Percentiles rank a stretch among this genome's conserved stretches.
Evolutionary conservation across 352 stramenopile genomes (phyloP).

Genomic region (Phytophthora cajani): DNA sequence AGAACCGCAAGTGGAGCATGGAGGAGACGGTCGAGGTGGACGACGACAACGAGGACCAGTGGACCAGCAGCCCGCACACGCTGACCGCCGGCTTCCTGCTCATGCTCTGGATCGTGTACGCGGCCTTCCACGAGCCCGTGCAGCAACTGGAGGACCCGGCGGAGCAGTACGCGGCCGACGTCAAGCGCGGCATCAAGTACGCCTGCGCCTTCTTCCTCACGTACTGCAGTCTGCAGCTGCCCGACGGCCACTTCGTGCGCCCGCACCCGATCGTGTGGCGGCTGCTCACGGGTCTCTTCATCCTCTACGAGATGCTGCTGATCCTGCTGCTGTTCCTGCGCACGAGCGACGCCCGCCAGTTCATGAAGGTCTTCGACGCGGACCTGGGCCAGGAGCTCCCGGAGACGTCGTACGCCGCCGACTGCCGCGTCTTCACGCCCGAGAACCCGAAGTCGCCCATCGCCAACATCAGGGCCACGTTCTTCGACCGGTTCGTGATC

Average conservation of each 20-base stretch:
- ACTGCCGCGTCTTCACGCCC: constrained; percentile 88
- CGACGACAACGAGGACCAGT: constrained; percentile 78
- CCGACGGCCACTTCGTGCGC: constrained; percentile 86
- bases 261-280: constrained; percentile 93
- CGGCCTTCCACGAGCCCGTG: constrained; percentile 71
- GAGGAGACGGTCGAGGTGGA: constrained; percentile 80
- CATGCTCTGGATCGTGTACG: constrained; percentile 88
- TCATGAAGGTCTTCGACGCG: constrained; percentile 87
- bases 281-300: constrained; percentile 90
- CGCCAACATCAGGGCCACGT: constrained; percentile 79
- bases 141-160: constrained; percentile 43
- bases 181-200: constrained; percentile 84
- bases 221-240: constrained; percentile 87
- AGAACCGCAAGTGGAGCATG: constrained; percentile 88
- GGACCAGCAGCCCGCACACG: constrained; percentile 87
- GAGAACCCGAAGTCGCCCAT: constrained; percentile 85
- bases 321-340: constrained; percentile 87
- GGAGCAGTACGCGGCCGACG: constrained; percentile 50
- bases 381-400: constrained; percentile 77
- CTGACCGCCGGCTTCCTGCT: constrained; percentile 81
- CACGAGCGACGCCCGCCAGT: constrained; percentile 79
- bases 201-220: constrained; percentile 86
- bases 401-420: constrained; percentile 81
- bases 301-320: constrained; percentile 93
- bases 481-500: constrained; percentile 90